Evolutionary conservation across 2,329 filamentous ascomycete species (phyloP), one percentile per base, ranked within the genome.

Genomic region (Trichophyton benhamiae): DNA sequence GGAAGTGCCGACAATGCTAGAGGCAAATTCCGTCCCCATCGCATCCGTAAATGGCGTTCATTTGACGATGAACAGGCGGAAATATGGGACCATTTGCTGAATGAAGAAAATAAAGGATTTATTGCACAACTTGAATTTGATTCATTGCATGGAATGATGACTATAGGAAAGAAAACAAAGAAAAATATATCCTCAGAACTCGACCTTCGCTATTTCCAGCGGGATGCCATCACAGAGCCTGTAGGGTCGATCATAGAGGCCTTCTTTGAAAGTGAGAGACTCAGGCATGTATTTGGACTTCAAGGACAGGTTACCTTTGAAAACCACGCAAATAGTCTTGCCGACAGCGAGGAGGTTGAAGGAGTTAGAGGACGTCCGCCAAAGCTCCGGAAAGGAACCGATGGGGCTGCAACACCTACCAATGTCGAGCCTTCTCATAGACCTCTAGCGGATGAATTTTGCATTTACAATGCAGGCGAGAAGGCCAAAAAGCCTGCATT

Each of bases 401-500:
- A 13, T 60, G 61, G 25, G 41, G 25, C 48, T 48, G 57, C 63
- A 46, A 62, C 49, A 52, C 61, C 61, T 13, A 42, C 41, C 46
- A 41, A 49, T 36, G n/a, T 58, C 55, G 44, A 60, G 27, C 11
- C n/a, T 11, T 66, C 30, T 17, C 46, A 65, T 46, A 63, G 64
- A 53, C 66, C 70, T 61, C 66, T 65, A 20, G 69, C 69, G 30
- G 69, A 74, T 66, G 66, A 72, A 63, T 72, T 74, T 60, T 74
- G 71, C 64, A 63, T 73, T 44, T 72, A 73, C 62, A 72, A 70
- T 58, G 68, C 66, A 58, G 60, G 59, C 15, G 59, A 60, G 6
- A 64, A 65, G 3, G 55, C n/a, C 22, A 66, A 67, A 63, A 57
- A 68, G 17, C 66, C 68, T 2, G 69, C 67, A 22, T 70, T 66